phyloP scores from a whole-genome alignment of 345 rosid species.

The Brassica juncea region DNA sequence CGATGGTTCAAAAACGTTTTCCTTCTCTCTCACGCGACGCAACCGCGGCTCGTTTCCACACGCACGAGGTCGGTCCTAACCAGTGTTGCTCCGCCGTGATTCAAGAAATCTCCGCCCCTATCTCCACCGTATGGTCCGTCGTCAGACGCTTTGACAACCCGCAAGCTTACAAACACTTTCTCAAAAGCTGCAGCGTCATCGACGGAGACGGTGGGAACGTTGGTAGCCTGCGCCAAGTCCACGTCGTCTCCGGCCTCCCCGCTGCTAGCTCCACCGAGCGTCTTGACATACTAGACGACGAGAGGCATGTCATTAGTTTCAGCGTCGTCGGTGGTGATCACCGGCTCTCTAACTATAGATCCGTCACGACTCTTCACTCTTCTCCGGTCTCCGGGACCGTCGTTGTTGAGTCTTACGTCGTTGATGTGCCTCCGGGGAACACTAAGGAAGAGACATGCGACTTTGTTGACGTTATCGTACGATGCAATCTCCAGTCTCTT shows the following conservation, averaged over 20 bases:
- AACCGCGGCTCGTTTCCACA: conserved; percentile 49
- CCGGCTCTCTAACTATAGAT: conserved; percentile 60
- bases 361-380: conserved; percentile 65
- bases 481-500: conserved; percentile 82
- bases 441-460: conserved; percentile 76
- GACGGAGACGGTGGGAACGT: conserved; percentile 61
- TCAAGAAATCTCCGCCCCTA: conserved; percentile 59
- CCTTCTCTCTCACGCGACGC: conserved; percentile 43
- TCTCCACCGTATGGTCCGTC: conserved; percentile 72
- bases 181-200: conserved; percentile 68
- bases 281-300: conserved; percentile 69
- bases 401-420: conserved; percentile 88
- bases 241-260: conserved; percentile 71
- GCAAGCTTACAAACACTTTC: conserved; percentile 70
- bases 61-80: conserved; percentile 48
- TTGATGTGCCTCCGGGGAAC: conserved; percentile 77
- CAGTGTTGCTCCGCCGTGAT: conserved; percentile 71
- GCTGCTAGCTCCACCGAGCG: conserved; percentile 63
- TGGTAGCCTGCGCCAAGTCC: conserved; percentile 61
- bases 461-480: conserved; percentile 70
- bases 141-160: conserved; percentile 77
- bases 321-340: conserved; percentile 73
- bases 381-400: conserved; percentile 56
- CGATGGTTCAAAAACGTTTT: conserved; percentile 42
- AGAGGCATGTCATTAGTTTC: conserved; percentile 63